Evolutionary conservation across 768 basidiomycete species (phyloP), one percentile per base, ranked within the genome.

Genomic region (Mycena indigotica): DNA sequence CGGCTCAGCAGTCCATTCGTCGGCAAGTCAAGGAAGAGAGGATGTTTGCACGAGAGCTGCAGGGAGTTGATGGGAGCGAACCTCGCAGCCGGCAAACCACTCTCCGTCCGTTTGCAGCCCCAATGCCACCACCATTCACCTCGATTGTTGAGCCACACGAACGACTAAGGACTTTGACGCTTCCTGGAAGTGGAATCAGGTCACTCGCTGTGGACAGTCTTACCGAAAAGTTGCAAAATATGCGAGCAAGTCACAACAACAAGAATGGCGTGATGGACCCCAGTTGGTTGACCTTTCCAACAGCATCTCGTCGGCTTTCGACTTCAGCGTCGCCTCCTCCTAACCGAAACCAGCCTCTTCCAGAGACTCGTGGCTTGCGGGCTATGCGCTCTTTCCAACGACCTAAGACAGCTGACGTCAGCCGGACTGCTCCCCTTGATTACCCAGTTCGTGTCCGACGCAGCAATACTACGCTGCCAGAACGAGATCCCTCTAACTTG

Each of bases 1-100:
- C 78, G 3, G 93, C 92, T 10, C 94, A 96, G 66, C 85, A 84
- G 64, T 86, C 88, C 4, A 90, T 96, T 53, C 83, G 91, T 19
- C 77, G 78, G 44, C 82, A 91, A 67, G 84, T 90, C 23, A 79
- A 80, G 32, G 84, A 88, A 60, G 90, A 93, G 68, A 75, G 83
- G 28, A n/a, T n/a, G n/a, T n/a, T n/a, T n/a, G n/a, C n/a, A 35
- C 32, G 32, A 35, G 82, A 86, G 28, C 78, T 81, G 59, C 77
- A 85, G 51, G 77, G 79, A 17, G 17, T 35, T 17, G 32, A 35
- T 35, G 58, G 62, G 35, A 49, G 60, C 17, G 64, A 62, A 15
- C 54, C 65, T 23, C 65, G 69, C 17, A 65, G 60, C 23, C 61
- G 66, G 32, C 75, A 75, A 55, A 56, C 65, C 16, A 74, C 76